A percentile compares a stretch with the other conserved stretches of the same genome.
Conservation (phyloP, 768 basidiomycete species). For the Kwoniella sp. region DNA sequence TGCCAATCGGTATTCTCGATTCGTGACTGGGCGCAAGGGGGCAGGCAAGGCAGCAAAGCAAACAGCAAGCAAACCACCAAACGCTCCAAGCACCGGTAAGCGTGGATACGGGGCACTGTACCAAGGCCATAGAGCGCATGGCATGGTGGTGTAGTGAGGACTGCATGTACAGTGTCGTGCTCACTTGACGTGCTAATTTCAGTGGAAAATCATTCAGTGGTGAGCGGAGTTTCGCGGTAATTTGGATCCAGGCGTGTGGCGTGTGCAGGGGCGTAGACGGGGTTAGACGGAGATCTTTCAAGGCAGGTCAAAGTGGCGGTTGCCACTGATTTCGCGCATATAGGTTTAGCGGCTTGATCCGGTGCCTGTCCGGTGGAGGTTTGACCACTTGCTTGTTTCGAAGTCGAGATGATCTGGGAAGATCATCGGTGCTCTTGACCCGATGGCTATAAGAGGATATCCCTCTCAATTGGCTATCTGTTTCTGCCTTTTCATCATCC, state of each 20-base stretch:
- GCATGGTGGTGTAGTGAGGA: too few species aligned
- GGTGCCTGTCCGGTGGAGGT: conserved; percentile 3
- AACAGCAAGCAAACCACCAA: conserved; percentile 2
- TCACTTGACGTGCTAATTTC: too few species aligned
- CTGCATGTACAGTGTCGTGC: too few species aligned
- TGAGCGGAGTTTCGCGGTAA: conserved; percentile 44
- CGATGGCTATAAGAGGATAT: background rate
- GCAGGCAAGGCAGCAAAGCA: background rate
- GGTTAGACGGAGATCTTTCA: background rate
- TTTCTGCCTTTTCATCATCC: too few species aligned
- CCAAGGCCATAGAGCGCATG: too few species aligned
- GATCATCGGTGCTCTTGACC: background rate
- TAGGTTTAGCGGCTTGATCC: background rate
- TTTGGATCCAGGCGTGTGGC: conserved; percentile 24
- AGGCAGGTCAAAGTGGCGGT: background rate
- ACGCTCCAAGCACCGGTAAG: too few species aligned
- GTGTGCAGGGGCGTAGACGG: background rate
- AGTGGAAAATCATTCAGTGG: conserved; percentile 1
- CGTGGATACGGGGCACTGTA: too few species aligned
- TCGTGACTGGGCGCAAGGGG: background rate
- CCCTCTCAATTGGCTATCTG: background rate
- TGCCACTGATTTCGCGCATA: background rate
- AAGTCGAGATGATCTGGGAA: background rate
- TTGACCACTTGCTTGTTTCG: background rate
- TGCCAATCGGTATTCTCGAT: background rate